Percentiles rank a stretch among this genome's conserved stretches.
These are phyloP conservation scores for Nicotiana tomentosiformis DNA, from an alignment of 257 asterid genomes.

Conservation along the genomic window DNA sequence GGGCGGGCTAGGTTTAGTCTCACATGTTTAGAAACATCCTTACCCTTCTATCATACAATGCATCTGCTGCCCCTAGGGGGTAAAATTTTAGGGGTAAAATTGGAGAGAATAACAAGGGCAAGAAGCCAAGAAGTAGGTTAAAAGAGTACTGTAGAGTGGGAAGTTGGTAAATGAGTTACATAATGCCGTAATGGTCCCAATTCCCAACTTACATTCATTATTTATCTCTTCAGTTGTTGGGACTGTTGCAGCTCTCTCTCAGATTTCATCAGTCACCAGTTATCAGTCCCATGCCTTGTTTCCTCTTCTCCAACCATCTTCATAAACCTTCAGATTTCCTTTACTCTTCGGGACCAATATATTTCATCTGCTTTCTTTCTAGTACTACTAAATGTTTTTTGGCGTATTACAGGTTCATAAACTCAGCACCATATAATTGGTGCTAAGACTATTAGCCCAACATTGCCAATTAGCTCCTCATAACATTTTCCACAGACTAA, in stretches of 20 bases:
- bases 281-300: constrained; percentile 6
- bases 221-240: neutral
- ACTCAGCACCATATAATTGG: no score
- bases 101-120: neutral
- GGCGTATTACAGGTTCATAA: no score
- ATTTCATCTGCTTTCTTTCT: neutral
- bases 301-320: neutral
- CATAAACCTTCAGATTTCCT: neutral
- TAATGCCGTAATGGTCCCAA: constrained; percentile 12
- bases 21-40: neutral
- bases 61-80: neutral
- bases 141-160: neutral
- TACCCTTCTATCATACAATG: neutral
- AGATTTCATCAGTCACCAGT: neutral
- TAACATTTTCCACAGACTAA: neutral
- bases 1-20: neutral
- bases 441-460: neutral
- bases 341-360: constrained; percentile 7
- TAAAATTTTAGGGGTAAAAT: no score
- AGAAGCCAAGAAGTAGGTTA: neutral
- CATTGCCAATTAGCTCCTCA: neutral
- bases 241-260: neutral
- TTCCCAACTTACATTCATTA: neutral
- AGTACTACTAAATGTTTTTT: no score
- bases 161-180: neutral